Evolutionary conservation across 768 basidiomycete genomes (phyloP).

Genomic region (Suillus americanus): DNA sequence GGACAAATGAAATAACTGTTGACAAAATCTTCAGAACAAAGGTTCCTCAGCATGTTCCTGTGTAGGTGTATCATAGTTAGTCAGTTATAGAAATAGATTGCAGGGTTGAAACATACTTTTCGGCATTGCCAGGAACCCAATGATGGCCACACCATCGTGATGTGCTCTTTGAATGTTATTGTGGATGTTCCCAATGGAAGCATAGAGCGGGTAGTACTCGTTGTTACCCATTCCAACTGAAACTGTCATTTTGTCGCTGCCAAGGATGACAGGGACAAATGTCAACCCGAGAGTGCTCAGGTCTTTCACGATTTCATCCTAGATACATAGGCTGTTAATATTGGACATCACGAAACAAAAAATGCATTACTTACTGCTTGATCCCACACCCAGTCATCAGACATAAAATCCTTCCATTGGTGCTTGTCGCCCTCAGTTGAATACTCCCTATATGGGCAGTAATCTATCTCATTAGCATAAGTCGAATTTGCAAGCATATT

Average conservation of each 20-base stretch:
- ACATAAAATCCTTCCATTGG: not conserved
- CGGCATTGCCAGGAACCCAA: constrained; percentile 28
- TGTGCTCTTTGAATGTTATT: constrained; percentile 25
- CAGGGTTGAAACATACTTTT: constrained; percentile 21
- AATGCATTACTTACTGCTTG: not conserved
- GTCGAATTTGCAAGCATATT: not conserved
- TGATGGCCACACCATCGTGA: constrained; percentile 12
- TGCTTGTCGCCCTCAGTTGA: not conserved
- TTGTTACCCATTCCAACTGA: constrained; percentile 25
- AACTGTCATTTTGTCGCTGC: constrained; percentile 29
- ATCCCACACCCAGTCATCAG: not conserved
- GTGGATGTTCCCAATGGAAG: constrained; percentile 18
- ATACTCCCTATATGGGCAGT: not conserved
- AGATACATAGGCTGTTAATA: not conserved
- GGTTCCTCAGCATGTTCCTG: too few relatives aligned
- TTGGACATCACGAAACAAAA: not conserved
- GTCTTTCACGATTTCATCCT: constrained; percentile 27
- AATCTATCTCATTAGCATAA: not conserved
- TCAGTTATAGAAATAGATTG: not conserved
- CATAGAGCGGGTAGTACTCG: constrained; percentile 28
- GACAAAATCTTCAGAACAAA: too few relatives aligned
- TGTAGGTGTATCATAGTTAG: not conserved
- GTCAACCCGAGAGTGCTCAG: constrained; percentile 13
- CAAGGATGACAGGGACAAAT: constrained; percentile 22
- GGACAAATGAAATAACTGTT: too few relatives aligned